Evolutionary conservation across 768 basidiomycete genomes (phyloP).

Genomic region (Mycena venus): DNA sequence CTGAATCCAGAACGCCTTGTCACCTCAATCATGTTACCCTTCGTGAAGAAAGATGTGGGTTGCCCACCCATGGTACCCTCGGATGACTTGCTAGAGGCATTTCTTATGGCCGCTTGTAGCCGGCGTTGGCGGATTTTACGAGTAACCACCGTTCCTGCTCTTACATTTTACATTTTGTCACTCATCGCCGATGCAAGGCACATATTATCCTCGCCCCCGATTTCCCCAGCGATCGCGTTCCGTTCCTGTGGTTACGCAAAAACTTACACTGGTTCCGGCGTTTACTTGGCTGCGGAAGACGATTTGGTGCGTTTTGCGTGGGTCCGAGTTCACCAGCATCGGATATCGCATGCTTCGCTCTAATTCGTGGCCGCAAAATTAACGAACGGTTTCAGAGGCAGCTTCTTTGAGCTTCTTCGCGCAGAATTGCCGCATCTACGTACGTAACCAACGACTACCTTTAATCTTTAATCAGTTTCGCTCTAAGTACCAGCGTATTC

Average conservation of each 20-base stretch:
- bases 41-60: no score
- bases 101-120: background rate
- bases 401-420: background rate
- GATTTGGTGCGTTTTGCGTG: background rate
- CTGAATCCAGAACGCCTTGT: no score
- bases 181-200: background rate
- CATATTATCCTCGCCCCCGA: background rate
- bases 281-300: background rate
- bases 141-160: background rate
- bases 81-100: background rate
- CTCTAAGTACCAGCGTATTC: background rate
- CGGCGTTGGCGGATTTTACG: background rate
- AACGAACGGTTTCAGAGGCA: background rate
- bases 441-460: slow-evolving; percentile 5
- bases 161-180: background rate
- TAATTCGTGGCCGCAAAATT: background rate
- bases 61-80: background rate
- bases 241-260: background rate
- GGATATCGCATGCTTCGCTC: background rate
- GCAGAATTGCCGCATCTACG: slow-evolving; percentile 16
- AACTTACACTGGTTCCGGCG: background rate
- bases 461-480: background rate
- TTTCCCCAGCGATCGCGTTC: background rate
- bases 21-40: background rate
- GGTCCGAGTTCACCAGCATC: background rate